phyloP scores from a whole-genome alignment of 2,329 filamentous ascomycete species.

The Chalaropsis ovoidea region DNA sequence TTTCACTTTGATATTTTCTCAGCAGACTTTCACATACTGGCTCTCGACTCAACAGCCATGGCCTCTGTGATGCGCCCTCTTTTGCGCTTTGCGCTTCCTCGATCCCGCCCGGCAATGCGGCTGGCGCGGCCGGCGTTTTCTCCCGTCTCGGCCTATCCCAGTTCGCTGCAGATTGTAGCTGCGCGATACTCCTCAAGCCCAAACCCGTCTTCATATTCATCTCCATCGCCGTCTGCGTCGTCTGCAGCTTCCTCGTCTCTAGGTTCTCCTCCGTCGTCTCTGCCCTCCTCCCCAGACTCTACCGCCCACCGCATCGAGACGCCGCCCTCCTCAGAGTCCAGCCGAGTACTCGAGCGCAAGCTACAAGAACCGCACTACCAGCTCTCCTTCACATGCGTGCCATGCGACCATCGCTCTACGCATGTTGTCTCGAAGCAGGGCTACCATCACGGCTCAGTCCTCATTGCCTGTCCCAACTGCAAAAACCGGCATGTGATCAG shows the following conservation, averaged over 20 bases:
- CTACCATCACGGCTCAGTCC: conserved; percentile 79
- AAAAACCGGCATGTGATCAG: conserved; percentile 82
- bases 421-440: conserved; percentile 88
- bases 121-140: background rate
- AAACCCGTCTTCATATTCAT: background rate
- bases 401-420: conserved; percentile 67
- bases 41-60: background rate
- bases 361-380: conserved; percentile 60
- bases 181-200: background rate
- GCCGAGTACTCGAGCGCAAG: conserved; percentile 31
- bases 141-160: background rate
- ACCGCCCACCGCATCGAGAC: conserved; percentile 12
- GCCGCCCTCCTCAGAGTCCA: conserved; percentile 26
- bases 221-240: background rate
- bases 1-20: background rate
- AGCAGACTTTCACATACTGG: background rate
- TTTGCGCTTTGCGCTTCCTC: conserved; percentile 18
- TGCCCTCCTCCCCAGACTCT: conserved; percentile 18
- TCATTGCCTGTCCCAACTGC: conserved; percentile 81
- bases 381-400: conserved; percentile 85
- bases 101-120: background rate
- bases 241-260: background rate
- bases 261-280: background rate
- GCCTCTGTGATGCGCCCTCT: conserved; percentile 17
- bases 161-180: background rate